Base-by-base conservation (phyloP, 208 protist genomes). In the Acanthamoeba sp. region DNA sequence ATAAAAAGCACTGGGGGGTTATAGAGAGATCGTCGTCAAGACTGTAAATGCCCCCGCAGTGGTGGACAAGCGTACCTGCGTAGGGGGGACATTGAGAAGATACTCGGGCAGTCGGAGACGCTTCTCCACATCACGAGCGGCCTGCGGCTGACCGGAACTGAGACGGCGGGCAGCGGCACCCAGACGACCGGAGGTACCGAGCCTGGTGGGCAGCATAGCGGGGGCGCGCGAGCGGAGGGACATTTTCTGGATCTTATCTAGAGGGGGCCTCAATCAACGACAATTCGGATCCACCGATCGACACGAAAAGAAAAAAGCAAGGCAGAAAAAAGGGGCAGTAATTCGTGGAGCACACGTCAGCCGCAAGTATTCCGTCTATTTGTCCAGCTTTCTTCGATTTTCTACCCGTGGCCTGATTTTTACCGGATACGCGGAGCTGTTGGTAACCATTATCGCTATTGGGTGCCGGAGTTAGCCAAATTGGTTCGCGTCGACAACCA, bases 161-260 rank as follows among this genome's bases (percentile, higher is more conserved):
- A 71, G 64, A 16, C 64, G 64, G 32, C 64, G 64, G n/a, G 64
- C 24, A 71, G 64, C 24, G 27, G n/a, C 64, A 27, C 64, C 64
- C 9, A 71, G n/a, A 36, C 64, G 64, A 36, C 64, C 64, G 64
- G 64, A 29, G 27, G 64, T 71, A 71, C 64, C 64, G 64, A 71
- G 64, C 64, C 27, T 71, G 64, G 64, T 71, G 10, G 64, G 64
- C 18, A 71, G 64, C 64, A 71, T 71, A 16, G 64, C 1, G 64
- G 64, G 64, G 64, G 64, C 64, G 64, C 64, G 64, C 57, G 57
- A 64, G 64, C 64, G 64, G 64, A 71, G 5, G 64, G 64, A 71
- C 64, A 71, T 71, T 71, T n/a, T 36, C 20, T 59, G 3, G 3
- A 20, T 59, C 22, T 18, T 16, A 27, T 59, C 55, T 59, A 48